Evolutionary conservation across 805 yeast genomes (phyloP).

Genomic region (Suhomyces emberorum): DNA sequence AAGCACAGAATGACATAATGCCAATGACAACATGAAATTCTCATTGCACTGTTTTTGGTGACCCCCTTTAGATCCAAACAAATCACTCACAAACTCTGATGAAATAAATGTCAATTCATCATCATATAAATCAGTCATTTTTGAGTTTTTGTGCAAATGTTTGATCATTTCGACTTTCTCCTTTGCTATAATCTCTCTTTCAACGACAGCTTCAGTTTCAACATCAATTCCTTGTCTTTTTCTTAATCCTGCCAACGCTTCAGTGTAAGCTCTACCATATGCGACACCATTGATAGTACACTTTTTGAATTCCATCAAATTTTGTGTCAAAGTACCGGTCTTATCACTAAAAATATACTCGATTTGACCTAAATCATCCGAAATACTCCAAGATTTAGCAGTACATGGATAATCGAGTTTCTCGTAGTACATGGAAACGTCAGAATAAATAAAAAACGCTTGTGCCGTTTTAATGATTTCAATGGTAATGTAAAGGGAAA

Average conservation of each 20-base stretch:
- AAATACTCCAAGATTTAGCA: slow-evolving; percentile 79
- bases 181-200: slow-evolving; percentile 36
- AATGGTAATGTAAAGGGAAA: slow-evolving; percentile 72
- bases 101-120: slow-evolving; percentile 71
- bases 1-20: slow-evolving; percentile 76
- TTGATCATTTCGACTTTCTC: slow-evolving; percentile 50
- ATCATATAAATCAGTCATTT: slow-evolving; percentile 28
- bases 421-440: slow-evolving; percentile 65
- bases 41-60: slow-evolving; percentile 58
- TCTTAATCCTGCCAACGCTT: slow-evolving; percentile 69
- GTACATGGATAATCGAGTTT: slow-evolving; percentile 70
- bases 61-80: slow-evolving; percentile 49
- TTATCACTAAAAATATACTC: slow-evolving; percentile 81
- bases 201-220: slow-evolving; percentile 42
- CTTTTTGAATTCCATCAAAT: slow-evolving; percentile 78
- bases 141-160: slow-evolving; percentile 25
- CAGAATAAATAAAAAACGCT: slow-evolving; percentile 72
- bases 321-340: slow-evolving; percentile 81
- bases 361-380: slow-evolving; percentile 82
- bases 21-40: slow-evolving; percentile 73
- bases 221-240: slow-evolving; percentile 65
- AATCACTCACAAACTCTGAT: slow-evolving; percentile 59
- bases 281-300: slow-evolving; percentile 65
- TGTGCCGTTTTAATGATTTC: slow-evolving; percentile 77
- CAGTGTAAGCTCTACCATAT: slow-evolving; percentile 76